Percentiles rank a stretch among this genome's conserved stretches.
Evolutionary conservation across 2,329 filamentous ascomycete species (phyloP).

Genomic region (Penicillium sp.): DNA sequence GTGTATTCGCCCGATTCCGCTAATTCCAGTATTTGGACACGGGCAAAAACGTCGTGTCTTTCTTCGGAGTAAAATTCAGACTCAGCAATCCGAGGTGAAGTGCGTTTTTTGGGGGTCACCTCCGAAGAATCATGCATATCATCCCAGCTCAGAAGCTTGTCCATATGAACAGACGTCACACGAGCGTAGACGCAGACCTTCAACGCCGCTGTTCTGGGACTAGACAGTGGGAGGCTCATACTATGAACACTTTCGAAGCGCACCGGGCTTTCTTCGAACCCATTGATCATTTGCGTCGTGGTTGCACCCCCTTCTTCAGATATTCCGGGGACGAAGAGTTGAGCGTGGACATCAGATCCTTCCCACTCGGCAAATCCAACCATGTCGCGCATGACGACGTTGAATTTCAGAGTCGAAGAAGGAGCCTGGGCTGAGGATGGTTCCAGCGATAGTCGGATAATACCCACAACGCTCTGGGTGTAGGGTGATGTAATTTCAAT

Average conservation of each 20-base stretch:
- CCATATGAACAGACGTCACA: conserved; percentile 90
- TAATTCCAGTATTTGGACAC: conserved; percentile 87
- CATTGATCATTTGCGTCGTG: conserved; percentile 90
- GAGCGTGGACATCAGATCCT: conserved; percentile 92
- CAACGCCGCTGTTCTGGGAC: conserved; percentile 73
- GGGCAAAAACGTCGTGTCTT: conserved; percentile 87
- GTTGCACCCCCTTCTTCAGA: conserved; percentile 90
- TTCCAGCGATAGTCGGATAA: conserved; percentile 87
- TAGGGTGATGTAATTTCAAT: conserved; percentile 91
- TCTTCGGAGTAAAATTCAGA: conserved; percentile 93
- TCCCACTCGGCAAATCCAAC: conserved; percentile 93
- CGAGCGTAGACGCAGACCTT: conserved; percentile 90
- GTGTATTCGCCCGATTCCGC: conserved; percentile 89
- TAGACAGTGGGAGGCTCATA: conserved; percentile 87
- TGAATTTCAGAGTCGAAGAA: conserved; percentile 92
- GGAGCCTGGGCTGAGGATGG: conserved; percentile 92
- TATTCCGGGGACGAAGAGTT: conserved; percentile 91
- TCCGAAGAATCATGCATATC: conserved; percentile 83
- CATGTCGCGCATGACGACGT: conserved; percentile 97
- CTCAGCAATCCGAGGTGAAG: conserved; percentile 75
- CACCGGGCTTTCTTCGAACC: conserved; percentile 90
- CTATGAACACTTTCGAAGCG: conserved; percentile 98
- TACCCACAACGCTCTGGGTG: conserved; percentile 86
- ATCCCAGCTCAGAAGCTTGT: conserved; percentile 97
- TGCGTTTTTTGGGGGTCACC: conserved; percentile 61